Percentiles rank a stretch among this genome's conserved stretches.
Evolutionary conservation across 805 yeast species (phyloP).

Genomic region (Metschnikowia gruessii): DNA sequence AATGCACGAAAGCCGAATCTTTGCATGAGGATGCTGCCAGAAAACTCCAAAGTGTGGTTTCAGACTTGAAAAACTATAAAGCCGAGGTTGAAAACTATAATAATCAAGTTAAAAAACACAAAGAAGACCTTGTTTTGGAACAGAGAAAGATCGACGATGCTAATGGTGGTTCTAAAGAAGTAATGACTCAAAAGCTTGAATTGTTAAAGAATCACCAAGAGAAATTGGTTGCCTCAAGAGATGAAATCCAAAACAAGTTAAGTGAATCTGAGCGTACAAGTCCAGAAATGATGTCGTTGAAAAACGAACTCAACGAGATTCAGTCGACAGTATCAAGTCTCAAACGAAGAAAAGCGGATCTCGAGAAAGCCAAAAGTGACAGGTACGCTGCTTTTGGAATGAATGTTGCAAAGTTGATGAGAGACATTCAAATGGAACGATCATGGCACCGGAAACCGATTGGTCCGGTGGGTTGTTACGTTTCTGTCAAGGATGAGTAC

Average conservation of each 20-base stretch:
- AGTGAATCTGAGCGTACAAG: slow-evolving; percentile 2
- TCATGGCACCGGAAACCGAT: slow-evolving; percentile 50
- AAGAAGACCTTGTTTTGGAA: slow-evolving; percentile 30
- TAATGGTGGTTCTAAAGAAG: slow-evolving; percentile 45
- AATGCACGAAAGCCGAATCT: slow-evolving; percentile 7
- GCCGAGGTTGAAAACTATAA: slow-evolving; percentile 22
- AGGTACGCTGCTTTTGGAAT: slow-evolving; percentile 52
- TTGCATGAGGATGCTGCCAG: slow-evolving; percentile 8
- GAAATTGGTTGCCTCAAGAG: slow-evolving; percentile 7
- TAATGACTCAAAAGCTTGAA: slow-evolving; percentile 21
- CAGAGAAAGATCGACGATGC: slow-evolving; percentile 37
- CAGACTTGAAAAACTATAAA: slow-evolving; percentile 18
- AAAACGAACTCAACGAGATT: slow-evolving; percentile 13
- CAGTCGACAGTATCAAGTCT: slow-evolving; percentile 3
- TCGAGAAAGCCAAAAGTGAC: slow-evolving; percentile 21
- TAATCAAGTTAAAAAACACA: slow-evolving; percentile 13
- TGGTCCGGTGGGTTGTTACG: slow-evolving; percentile 75
- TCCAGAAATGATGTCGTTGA: slow-evolving; percentile 13
- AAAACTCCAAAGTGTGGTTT: slow-evolving; percentile 10
- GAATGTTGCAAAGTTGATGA: slow-evolving; percentile 40
- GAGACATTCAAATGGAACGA: slow-evolving; percentile 29
- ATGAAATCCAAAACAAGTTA: slow-evolving; percentile 12
- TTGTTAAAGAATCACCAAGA: slow-evolving; percentile 12
- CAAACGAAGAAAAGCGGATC: slow-evolving; percentile 8
- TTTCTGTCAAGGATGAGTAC: slow-evolving; percentile 54